Evolutionary conservation across 78 protist genomes (phyloP), one percentile per base, ranked within the genome.

Genomic region (Chrysochromulina parva): DNA sequence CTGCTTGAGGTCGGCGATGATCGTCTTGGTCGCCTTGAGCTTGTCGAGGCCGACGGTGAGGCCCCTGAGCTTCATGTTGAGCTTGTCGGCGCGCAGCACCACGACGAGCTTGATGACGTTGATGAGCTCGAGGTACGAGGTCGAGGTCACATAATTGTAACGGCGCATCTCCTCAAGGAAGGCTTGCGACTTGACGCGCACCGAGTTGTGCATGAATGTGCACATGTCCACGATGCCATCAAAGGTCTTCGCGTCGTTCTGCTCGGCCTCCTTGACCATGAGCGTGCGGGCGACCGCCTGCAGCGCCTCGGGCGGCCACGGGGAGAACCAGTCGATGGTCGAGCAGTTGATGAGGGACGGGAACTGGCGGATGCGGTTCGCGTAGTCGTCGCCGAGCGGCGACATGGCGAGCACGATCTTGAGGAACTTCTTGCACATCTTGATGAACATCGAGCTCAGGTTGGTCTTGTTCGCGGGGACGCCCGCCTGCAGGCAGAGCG

Each of bases 311-410:
- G 16, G 2, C 16, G 99, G 98, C 99, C 99, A 98, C 54, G 80
- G 93, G 50, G 92, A 73, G 95, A 96, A 98, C 99, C 99, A 98
- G 89, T 96, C 98, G 80, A 96, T 95, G 50, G 98, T 95, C 92
- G 95, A 92, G 89, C 94, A 90, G 89, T 93, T 94, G 48, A 94
- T 65, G 10, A 96, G 88, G 22, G 94, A 66, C 47, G 97, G 97
- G 90, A 93, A 94, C 59, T 65, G 78, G 17, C 95, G 52, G 73
- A 52, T 13, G 2, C 96, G 69, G 1, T 80, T 71, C 48, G 93
- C 53, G 88, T 94, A 91, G 4, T 91, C 73, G 14, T 28, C 69
- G 80, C 95, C 94, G 73, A 92, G 93, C 14, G 97, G 97, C 47
- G 91, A 78, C 93, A 96, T 59, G 58, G 88, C 48, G 22, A 96